Conservation (phyloP, 1,284 basidiomycete species). For the Bjerkandera adusta region DNA sequence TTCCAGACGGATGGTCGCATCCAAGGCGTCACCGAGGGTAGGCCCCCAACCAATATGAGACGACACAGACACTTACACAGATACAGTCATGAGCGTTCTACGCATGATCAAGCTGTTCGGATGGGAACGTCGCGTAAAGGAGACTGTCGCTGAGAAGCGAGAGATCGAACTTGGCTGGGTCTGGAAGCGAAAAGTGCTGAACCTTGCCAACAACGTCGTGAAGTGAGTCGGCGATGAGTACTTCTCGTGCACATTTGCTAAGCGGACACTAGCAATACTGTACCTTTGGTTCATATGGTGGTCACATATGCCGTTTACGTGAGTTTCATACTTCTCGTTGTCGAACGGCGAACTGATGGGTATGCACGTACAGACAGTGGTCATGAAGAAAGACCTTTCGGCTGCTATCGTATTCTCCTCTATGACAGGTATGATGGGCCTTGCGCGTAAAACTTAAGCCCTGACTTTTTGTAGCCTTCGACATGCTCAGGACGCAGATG, state of each 20-base stretch:
- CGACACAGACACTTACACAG: neutral
- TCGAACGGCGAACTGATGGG: neutral
- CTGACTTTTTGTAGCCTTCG: constrained; percentile 26
- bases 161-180: constrained; percentile 52
- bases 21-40: constrained; percentile 46
- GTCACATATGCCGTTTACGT: constrained; percentile 66
- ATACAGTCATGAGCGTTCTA: constrained; percentile 35
- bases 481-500: constrained; percentile 32
- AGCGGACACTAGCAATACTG: constrained; percentile 42
- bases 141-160: constrained; percentile 43
- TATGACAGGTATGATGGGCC: constrained; percentile 33
- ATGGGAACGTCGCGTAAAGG: constrained; percentile 48
- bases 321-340: constrained; percentile 12
- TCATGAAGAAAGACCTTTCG: constrained; percentile 33
- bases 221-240: constrained; percentile 31
- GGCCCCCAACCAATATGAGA: neutral
- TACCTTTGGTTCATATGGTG: constrained; percentile 69
- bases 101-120: constrained; percentile 64
- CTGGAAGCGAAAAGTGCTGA: constrained; percentile 39
- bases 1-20: constrained; percentile 47
- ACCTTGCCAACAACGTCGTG: constrained; percentile 33
- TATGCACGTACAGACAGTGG: constrained; percentile 29
- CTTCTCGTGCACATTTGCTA: neutral
- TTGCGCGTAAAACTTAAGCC: neutral
- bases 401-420: constrained; percentile 42